These are phyloP conservation scores for Acacia melanoxylon DNA, from an alignment of 306 rosid species.

Conservation along the genomic window DNA sequence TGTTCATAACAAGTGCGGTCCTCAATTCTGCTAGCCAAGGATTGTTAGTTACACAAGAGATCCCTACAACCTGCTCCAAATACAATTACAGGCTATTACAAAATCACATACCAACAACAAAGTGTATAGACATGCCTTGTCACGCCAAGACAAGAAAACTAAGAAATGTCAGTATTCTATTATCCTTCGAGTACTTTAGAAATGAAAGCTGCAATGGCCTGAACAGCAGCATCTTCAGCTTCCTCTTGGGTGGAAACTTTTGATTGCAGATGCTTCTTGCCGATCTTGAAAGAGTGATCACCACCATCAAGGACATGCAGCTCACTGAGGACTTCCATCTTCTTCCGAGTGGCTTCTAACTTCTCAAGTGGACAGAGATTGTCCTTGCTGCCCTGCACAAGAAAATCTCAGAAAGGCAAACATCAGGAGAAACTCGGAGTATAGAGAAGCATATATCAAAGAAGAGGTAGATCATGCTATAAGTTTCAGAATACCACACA, in stretches of 20 bases:
- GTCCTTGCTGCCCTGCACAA: slow-evolving; percentile 80
- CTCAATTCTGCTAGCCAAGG: slow-evolving; percentile 12
- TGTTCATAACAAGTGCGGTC: slow-evolving; percentile 12
- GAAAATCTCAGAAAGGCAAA: slow-evolving; percentile 14
- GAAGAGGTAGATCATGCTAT: background rate
- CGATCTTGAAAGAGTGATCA: slow-evolving; percentile 89
- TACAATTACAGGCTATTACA: slow-evolving; percentile 6
- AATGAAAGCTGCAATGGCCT: slow-evolving; percentile 62
- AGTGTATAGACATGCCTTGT: slow-evolving; percentile 33
- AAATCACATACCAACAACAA: slow-evolving; percentile 13
- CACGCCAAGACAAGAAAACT: background rate
- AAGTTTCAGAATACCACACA: slow-evolving; percentile 11
- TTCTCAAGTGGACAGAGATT: slow-evolving; percentile 70
- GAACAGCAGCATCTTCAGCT: slow-evolving; percentile 66
- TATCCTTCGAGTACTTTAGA: slow-evolving; percentile 44
- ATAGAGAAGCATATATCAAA: background rate
- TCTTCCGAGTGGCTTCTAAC: slow-evolving; percentile 68
- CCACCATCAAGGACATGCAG: slow-evolving; percentile 85
- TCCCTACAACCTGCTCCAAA: background rate
- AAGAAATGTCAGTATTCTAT: background rate
- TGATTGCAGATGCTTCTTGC: slow-evolving; percentile 80
- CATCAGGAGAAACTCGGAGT: background rate
- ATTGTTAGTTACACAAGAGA: background rate
- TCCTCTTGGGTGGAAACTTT: slow-evolving; percentile 57
- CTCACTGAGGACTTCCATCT: slow-evolving; percentile 59